A percentile compares a stretch with the other conserved stretches of the same genome.
Evolutionary conservation across 2,329 filamentous ascomycete genomes (phyloP).

Genomic region (Aureobasidium musti): DNA sequence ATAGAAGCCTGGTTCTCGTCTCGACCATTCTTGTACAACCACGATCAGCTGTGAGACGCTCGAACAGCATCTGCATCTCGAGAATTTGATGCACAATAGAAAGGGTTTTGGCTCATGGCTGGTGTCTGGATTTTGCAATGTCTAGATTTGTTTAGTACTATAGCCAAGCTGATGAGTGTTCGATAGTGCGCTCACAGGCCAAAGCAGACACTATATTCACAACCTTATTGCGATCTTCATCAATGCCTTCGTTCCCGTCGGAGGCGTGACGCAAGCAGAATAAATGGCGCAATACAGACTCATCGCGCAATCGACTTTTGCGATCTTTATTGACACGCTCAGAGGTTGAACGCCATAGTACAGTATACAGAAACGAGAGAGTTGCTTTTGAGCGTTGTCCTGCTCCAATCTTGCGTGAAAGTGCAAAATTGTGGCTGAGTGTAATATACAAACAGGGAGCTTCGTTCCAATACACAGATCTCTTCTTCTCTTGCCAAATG

Average conservation of each 20-base stretch:
- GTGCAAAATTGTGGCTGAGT: no score
- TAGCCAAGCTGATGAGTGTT: not conserved
- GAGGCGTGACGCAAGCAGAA: not conserved
- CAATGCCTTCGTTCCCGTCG: not conserved
- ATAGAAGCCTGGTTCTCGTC: not conserved
- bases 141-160: not conserved
- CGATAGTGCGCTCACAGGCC: not conserved
- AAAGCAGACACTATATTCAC: not conserved
- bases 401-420: not conserved
- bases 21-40: not conserved
- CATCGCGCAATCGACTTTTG: not conserved
- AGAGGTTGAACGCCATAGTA: not conserved
- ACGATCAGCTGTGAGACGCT: not conserved
- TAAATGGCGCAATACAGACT: not conserved
- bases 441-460: no score
- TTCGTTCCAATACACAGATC: no score
- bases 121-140: not conserved
- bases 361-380: not conserved
- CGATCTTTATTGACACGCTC: not conserved
- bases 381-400: not conserved
- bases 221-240: not conserved
- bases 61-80: not conserved
- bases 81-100: not conserved
- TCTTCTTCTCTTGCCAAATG: no score
- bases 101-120: not conserved